Base-by-base conservation (phyloP, 805 yeast genomes). In the Sungouiella thailandica region DNA sequence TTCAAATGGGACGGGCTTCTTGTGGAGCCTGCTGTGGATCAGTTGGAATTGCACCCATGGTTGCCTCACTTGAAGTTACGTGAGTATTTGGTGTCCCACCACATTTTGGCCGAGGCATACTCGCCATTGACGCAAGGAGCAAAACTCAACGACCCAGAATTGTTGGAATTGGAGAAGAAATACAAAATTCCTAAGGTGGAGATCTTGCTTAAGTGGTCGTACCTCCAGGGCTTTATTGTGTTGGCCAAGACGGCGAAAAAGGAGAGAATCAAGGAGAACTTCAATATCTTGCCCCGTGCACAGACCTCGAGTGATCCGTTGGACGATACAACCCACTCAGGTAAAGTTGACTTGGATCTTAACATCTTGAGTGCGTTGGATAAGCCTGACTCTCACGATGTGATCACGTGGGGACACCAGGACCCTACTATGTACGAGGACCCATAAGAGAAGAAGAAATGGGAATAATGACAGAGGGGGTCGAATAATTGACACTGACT, bases 11-110 rank as follows among this genome's bases (percentile, higher is more conserved):
- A 70, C 3, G 72, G 62, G 3, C 57, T 77, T 25, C 58, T 57
- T 34, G 50, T 55, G 39, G 52, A 39, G 44, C 78, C 95, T 0
- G 85, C 80, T 0, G 80, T 83, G 26, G 81, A 86, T 55, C 95
- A 87, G 55, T 74, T 86, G 50, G 95, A 85, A 57, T 70, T 85
- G 32, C 84, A 86, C 39, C 95, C 93, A 14, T 84, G 93, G 89
- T 65, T 81, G 49, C 84, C 81, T 61, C 67, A 83, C 47, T 60
- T 68, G 34, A 78, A 79, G 32, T 65, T 86, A 37, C 76, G 82
- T 15, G 72, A 77, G 34, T 82, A 62, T 57, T 78, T 83, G 52
- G 63, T 67, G 20, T 50, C 65, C 11, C 58, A 79, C 37, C 76
- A 68, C 28, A 72, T 88, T 25, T 59, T 66, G 5, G 74, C 81